Conservation (phyloP, 2,329 filamentous ascomycete genomes). For the Ophiostoma triangulosporum region DNA sequence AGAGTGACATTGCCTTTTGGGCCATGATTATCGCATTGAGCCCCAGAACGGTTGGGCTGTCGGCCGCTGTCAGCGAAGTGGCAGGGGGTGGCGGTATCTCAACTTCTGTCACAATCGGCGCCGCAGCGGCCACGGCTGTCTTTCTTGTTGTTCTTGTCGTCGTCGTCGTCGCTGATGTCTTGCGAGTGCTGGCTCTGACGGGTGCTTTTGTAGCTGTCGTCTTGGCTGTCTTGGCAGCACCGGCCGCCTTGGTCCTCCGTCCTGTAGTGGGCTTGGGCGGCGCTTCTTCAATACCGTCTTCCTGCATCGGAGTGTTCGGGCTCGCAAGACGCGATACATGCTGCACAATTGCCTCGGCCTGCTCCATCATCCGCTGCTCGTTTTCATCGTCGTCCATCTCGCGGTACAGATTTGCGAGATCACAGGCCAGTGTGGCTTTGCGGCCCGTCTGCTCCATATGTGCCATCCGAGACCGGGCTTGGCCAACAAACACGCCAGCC, state of each 20-base stretch:
- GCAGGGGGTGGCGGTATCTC: not conserved
- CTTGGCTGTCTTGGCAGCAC: constrained; percentile 3
- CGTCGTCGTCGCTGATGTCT: not conserved
- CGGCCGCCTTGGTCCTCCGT: constrained; percentile 16
- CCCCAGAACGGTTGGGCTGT: constrained; percentile 18
- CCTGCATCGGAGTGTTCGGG: not conserved
- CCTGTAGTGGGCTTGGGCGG: not conserved
- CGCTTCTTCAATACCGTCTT: not conserved
- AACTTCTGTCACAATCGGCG: not conserved
- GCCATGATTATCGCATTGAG: constrained; percentile 27
- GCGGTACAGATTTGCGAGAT: constrained; percentile 43
- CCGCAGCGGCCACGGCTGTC: not conserved
- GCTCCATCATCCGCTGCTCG: constrained; percentile 29
- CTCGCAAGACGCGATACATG: not conserved
- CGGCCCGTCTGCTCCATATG: constrained; percentile 30
- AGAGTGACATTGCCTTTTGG: constrained; percentile 30
- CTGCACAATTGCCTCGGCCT: constrained; percentile 30
- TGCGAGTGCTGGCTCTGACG: not conserved
- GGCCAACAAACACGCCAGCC: constrained; percentile 40
- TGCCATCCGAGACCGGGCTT: constrained; percentile 39
- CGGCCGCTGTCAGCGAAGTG: not conserved
- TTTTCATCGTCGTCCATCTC: constrained; percentile 31
- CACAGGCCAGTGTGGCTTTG: constrained; percentile 35
- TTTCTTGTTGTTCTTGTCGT: not conserved
- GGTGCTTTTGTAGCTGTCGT: constrained; percentile 5